Percentiles rank a stretch among this genome's conserved stretches.
Evolutionary conservation across 2,329 filamentous ascomycete genomes (phyloP).

Genomic region (Myriosclerotinia duriaeana): DNA sequence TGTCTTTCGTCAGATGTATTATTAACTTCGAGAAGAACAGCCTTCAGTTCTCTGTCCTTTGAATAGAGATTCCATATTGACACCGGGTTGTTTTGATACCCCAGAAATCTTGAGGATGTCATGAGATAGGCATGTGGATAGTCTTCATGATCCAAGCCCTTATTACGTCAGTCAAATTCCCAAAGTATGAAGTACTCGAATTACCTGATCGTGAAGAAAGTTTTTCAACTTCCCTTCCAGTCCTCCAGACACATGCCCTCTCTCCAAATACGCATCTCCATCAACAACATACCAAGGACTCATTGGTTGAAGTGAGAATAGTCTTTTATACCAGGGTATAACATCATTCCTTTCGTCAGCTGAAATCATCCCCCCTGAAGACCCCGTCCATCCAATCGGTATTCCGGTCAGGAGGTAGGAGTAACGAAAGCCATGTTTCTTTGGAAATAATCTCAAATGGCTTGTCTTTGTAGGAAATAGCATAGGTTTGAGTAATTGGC

Average conservation of each 20-base stretch:
- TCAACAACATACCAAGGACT: constrained; percentile 56
- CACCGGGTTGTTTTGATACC: constrained; percentile 72
- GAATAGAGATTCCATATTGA: constrained; percentile 80
- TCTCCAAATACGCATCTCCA: constrained; percentile 59
- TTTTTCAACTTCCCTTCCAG: constrained; percentile 62
- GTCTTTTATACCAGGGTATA: constrained; percentile 37
- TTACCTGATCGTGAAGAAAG: constrained; percentile 58
- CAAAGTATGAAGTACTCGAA: not conserved
- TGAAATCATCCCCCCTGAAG: constrained; percentile 57
- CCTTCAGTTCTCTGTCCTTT: constrained; percentile 53
- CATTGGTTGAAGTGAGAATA: constrained; percentile 37
- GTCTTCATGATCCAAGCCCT: constrained; percentile 57
- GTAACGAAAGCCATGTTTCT: constrained; percentile 67
- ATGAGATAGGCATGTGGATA: constrained; percentile 71
- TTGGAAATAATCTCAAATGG: constrained; percentile 66
- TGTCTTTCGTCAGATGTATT: constrained; percentile 74
- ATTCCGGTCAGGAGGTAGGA: constrained; percentile 69
- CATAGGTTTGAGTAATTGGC: constrained; percentile 44
- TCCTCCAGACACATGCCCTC: constrained; percentile 52
- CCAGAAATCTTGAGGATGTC: constrained; percentile 67
- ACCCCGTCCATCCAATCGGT: constrained; percentile 62
- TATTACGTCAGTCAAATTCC: constrained; percentile 26
- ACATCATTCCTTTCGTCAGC: constrained; percentile 38
- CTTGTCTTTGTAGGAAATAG: constrained; percentile 65
- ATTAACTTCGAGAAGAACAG: constrained; percentile 72